Percentiles rank a stretch among this genome's conserved stretches.
These are phyloP conservation scores for Calonectria pteridis DNA, from an alignment of 2,329 filamentous ascomycete genomes.

Conservation along the genomic window DNA sequence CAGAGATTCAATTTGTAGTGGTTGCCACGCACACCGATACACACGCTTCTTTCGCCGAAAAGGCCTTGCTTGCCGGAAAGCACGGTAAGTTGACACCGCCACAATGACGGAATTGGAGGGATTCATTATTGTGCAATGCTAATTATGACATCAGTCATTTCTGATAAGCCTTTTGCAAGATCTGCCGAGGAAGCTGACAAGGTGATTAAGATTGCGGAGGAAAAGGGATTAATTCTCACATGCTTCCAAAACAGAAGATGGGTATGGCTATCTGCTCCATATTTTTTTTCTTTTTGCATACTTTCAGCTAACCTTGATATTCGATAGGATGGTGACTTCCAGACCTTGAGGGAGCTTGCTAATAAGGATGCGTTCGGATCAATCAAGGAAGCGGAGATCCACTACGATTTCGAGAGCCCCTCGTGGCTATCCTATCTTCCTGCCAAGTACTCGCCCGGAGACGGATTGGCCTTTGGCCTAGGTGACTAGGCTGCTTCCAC, in stretches of 20 bases:
- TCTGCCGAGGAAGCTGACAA: conserved; percentile 35
- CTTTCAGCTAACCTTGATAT: neutral
- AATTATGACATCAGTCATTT: conserved; percentile 28
- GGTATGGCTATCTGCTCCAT: conserved; percentile 3
- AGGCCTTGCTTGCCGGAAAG: conserved; percentile 32
- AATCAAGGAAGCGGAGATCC: conserved; percentile 73
- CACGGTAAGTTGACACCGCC: conserved; percentile 29
- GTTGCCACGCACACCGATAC: conserved; percentile 51
- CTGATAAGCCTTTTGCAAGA: conserved; percentile 39
- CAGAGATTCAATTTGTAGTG: conserved; percentile 70
- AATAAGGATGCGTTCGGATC: conserved; percentile 56
- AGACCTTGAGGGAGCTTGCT: conserved; percentile 30
- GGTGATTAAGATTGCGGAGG: conserved; percentile 31
- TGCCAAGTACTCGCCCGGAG: conserved; percentile 50
- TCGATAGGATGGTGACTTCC: conserved; percentile 38
- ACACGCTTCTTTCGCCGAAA: conserved; percentile 33
- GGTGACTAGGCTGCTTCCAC: conserved; percentile 39
- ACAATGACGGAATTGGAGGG: no score
- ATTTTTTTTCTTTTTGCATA: neutral
- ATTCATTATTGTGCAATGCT: neutral
- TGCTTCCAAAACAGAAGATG: conserved; percentile 42
- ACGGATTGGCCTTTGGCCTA: conserved; percentile 57
- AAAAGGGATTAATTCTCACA: conserved; percentile 35
- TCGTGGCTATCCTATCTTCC: conserved; percentile 52
- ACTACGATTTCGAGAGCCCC: conserved; percentile 69